Percentiles rank a stretch among this genome's conserved stretches.
phyloP scores from a whole-genome alignment of 805 yeast species.

The Nakazawaea wickerhamii region DNA sequence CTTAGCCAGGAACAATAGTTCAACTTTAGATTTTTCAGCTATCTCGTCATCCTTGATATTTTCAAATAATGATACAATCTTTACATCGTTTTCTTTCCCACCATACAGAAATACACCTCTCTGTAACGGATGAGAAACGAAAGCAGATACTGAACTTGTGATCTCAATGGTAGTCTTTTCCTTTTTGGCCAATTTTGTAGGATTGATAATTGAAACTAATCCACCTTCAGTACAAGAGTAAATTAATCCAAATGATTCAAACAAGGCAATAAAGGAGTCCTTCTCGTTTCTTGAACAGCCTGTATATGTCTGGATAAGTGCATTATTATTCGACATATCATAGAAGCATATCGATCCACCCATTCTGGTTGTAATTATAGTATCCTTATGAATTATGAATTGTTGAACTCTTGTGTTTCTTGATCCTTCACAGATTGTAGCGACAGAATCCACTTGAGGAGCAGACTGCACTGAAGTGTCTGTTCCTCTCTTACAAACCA shows the following conservation, averaged over 20 bases:
- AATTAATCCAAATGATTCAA: slow-evolving; percentile 22
- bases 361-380: slow-evolving; percentile 36
- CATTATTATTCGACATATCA: slow-evolving; percentile 22
- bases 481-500: slow-evolving; percentile 60
- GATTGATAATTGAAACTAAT: slow-evolving; percentile 22
- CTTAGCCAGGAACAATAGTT: slow-evolving; percentile 59
- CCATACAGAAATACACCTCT: slow-evolving; percentile 67
- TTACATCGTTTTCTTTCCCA: slow-evolving; percentile 77
- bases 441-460: slow-evolving; percentile 53
- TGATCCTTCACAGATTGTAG: slow-evolving; percentile 24
- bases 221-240: slow-evolving; percentile 32
- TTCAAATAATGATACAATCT: slow-evolving; percentile 36
- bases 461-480: slow-evolving; percentile 74
- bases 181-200: slow-evolving; percentile 12
- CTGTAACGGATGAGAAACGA: slow-evolving; percentile 41
- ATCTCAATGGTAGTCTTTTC: slow-evolving; percentile 25
- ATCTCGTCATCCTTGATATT: slow-evolving; percentile 18
- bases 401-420: slow-evolving; percentile 32
- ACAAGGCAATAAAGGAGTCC: slow-evolving; percentile 35
- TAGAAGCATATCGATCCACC: slow-evolving; percentile 39
- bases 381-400: slow-evolving; percentile 26
- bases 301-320: slow-evolving; percentile 15
- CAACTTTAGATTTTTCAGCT: slow-evolving; percentile 19
- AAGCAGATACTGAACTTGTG: slow-evolving; percentile 44
- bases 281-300: slow-evolving; percentile 15